These are phyloP conservation scores for Kodamaea fukazawae DNA, from an alignment of 805 yeast species.

Conservation along the genomic window DNA sequence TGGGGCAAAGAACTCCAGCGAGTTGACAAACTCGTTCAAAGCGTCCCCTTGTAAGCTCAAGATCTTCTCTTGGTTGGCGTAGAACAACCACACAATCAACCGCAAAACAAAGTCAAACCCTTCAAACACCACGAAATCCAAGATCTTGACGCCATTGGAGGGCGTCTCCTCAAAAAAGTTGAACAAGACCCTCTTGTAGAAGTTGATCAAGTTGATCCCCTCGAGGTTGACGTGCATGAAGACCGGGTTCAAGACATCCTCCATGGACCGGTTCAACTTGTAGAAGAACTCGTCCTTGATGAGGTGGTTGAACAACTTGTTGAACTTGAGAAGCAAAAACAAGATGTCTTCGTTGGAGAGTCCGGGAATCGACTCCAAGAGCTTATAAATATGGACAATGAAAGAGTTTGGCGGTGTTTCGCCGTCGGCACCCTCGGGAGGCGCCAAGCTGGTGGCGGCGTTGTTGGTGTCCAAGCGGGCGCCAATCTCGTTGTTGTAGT, in stretches of 20 bases:
- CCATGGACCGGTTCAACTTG: constrained; percentile 35
- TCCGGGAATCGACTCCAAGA: constrained; percentile 18
- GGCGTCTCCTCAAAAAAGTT: constrained; percentile 17
- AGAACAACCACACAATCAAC: constrained; percentile 24
- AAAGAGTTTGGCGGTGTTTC: constrained; percentile 20
- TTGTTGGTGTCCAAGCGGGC: constrained; percentile 14
- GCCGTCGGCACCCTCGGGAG: constrained; percentile 4
- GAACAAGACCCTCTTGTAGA: constrained; percentile 20
- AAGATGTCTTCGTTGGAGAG: constrained; percentile 27
- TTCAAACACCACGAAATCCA: constrained; percentile 40
- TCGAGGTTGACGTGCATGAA: constrained; percentile 35
- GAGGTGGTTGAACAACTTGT: constrained; percentile 23
- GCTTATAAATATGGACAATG: constrained; percentile 19
- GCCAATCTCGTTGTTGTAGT: constrained; percentile 26
- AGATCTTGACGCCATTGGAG: constrained; percentile 13
- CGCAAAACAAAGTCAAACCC: constrained; percentile 37
- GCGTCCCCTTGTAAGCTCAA: constrained; percentile 23
- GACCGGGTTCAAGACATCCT: constrained; percentile 25
- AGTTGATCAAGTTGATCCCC: constrained; percentile 28
- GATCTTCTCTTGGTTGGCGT: constrained; percentile 15
- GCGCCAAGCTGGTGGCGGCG: constrained; percentile 5
- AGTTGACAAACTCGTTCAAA: constrained; percentile 19
- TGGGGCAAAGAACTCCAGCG: constrained; percentile 17
- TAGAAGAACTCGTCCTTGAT: constrained; percentile 35
- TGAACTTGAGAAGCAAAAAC: constrained; percentile 33